These are phyloP conservation scores for Trichoderma pleuroti DNA, from an alignment of 2,329 filamentous ascomycete genomes.

Conservation along the genomic window DNA sequence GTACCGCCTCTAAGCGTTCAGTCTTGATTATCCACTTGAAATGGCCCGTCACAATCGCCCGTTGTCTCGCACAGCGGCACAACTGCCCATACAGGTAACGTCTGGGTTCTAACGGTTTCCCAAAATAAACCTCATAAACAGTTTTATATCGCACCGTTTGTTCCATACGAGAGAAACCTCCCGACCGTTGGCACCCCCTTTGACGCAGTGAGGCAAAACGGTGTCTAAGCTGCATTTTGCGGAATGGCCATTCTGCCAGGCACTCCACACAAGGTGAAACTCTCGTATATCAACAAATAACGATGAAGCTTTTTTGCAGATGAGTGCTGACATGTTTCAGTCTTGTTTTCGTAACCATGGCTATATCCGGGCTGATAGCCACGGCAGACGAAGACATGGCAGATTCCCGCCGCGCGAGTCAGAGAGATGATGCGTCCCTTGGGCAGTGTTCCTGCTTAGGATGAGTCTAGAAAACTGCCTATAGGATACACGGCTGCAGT, in stretches of 20 bases:
- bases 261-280: not conserved
- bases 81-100: not conserved
- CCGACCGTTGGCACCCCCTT: not conserved
- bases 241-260: not conserved
- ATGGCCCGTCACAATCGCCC: not conserved
- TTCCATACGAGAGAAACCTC: not conserved
- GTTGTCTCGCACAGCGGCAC: not conserved
- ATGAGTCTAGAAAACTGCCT: not conserved
- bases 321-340: constrained; percentile 2
- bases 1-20: not conserved
- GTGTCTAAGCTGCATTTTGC: not conserved
- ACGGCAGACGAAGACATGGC: not conserved
- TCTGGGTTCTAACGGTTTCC: not conserved
- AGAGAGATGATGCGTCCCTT: not conserved
- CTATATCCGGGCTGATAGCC: not conserved
- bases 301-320: not conserved
- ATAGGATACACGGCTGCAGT: not conserved
- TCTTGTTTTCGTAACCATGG: not conserved
- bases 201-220: not conserved
- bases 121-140: not conserved
- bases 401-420: not conserved
- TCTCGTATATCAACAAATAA: constrained; percentile 6
- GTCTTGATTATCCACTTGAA: not conserved
- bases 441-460: not conserved
- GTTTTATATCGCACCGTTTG: not conserved